A percentile compares a stretch with the other conserved stretches of the same genome.
Conservation (phyloP, 768 basidiomycete species). For the Xerocomellus chrysenteron region DNA sequence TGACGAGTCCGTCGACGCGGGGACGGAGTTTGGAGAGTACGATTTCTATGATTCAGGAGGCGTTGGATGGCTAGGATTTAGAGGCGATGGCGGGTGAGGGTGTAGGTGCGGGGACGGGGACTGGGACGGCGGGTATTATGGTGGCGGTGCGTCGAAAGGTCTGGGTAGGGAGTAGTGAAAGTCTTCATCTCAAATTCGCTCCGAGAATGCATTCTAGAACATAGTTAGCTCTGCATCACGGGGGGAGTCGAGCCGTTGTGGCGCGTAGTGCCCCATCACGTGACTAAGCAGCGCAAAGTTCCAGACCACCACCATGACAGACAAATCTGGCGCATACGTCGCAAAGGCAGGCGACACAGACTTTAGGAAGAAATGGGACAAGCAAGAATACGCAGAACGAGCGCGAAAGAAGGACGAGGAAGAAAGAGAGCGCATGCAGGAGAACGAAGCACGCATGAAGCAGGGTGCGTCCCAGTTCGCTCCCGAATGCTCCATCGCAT, state of each 20-base stretch:
- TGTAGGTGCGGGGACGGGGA: too few relatives aligned
- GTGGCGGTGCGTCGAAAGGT: too few relatives aligned
- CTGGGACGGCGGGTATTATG: too few relatives aligned
- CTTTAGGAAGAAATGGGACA: slow-evolving; percentile 92
- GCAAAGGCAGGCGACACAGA: slow-evolving; percentile 59
- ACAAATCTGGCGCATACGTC: slow-evolving; percentile 36
- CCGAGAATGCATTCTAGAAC: too few relatives aligned
- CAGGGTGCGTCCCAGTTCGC: slow-evolving; percentile 54
- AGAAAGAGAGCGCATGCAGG: slow-evolving; percentile 78
- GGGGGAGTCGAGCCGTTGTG: too few relatives aligned
- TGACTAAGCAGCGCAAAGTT: background rate
- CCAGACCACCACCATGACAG: slow-evolving; percentile 21
- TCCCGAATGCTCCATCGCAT: background rate
- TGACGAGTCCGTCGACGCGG: slow-evolving; percentile 92
- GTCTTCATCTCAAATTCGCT: too few relatives aligned
- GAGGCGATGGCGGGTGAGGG: too few relatives aligned
- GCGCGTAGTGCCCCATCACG: too few relatives aligned
- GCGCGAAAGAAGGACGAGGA: slow-evolving; percentile 81
- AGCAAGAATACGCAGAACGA: slow-evolving; percentile 83
- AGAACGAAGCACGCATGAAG: slow-evolving; percentile 81
- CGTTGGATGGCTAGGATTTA: too few relatives aligned
- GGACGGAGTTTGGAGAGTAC: slow-evolving; percentile 68
- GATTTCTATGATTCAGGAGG: too few relatives aligned
- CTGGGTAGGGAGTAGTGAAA: too few relatives aligned
- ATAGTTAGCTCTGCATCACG: too few relatives aligned